These are phyloP conservation scores for Colletotrichum orbiculare DNA, from an alignment of 2,329 filamentous ascomycete species.

Conservation along the genomic window DNA sequence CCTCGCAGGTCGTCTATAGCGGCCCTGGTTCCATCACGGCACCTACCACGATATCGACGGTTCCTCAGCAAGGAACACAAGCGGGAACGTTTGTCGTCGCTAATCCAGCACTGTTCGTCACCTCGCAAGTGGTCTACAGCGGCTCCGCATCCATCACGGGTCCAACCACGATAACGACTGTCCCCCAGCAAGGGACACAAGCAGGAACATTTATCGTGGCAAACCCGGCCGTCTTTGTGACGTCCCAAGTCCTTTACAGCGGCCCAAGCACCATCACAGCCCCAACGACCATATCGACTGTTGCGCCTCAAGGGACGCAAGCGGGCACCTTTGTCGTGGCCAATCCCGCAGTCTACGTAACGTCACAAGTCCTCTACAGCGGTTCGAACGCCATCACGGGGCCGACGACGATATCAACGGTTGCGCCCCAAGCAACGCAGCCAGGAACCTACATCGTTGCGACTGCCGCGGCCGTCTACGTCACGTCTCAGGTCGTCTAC, in stretches of 20 bases:
- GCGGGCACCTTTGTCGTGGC: slow-evolving; percentile 20
- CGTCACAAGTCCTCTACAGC: background rate
- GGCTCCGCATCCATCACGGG: slow-evolving; percentile 1
- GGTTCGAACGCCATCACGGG: background rate
- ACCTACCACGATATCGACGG: no score
- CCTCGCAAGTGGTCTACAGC: slow-evolving; percentile 11
- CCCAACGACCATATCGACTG: slow-evolving; percentile 7
- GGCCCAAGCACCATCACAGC: background rate
- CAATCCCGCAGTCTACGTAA: slow-evolving; percentile 1
- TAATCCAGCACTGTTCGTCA: no score
- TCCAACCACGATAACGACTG: slow-evolving; percentile 16
- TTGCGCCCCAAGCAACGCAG: slow-evolving; percentile 8
- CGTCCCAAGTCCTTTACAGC: background rate
- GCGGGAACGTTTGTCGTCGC: no score
- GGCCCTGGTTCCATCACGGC: no score
- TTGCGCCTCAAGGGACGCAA: slow-evolving; percentile 9
- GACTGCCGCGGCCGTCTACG: slow-evolving; percentile 12
- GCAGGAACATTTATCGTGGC: slow-evolving; percentile 29
- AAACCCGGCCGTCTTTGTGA: slow-evolving; percentile 3
- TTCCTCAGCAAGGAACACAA: no score
- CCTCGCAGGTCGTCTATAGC: background rate
- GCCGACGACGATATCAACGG: slow-evolving; percentile 14
- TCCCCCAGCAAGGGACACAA: slow-evolving; percentile 4
- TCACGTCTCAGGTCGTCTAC: background rate
- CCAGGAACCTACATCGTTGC: slow-evolving; percentile 34